Base-by-base conservation (phyloP, 2,329 filamentous ascomycete species). In the Apiospora rasikravindrae region DNA sequence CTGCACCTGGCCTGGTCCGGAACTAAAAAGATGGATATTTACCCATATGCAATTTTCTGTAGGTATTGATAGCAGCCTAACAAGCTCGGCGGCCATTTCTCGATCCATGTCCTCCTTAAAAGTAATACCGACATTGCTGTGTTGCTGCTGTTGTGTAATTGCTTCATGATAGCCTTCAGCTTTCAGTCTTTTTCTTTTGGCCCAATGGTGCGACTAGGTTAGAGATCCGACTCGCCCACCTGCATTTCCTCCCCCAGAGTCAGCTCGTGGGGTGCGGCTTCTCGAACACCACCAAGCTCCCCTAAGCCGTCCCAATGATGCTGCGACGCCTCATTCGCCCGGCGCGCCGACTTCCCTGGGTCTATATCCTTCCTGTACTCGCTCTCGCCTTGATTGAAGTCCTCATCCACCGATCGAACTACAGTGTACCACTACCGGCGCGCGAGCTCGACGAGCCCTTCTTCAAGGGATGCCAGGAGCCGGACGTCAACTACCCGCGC, bases 391-490 rank as follows among this genome's bases (percentile, higher is more conserved):
- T 78, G 14, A 70, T 83, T 75, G 82, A 84, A 71, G 77, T 79
- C 70, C 71, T 80, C 67, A 64, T 83, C 6, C 83, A 85, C 74
- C 71, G 77, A 67, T 80, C 79, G 73, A 75, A 75, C 68, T 83
- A 80, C 75, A 72, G 74, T 72, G 79, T 84, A n/a, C 77, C 76
- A 37, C 77, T 76, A 19, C 83, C 83, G 0, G 72, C 76, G n/a
- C 72, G 74, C 70, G 79, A 82, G 70, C 82, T 83, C 75, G 83
- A 85, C 75, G 74, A 78, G 29, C 82, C 83, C 73, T 85, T 84
- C 75, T 79, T 80, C 73, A 81, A 78, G 1, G 77, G 79, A 16
- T 85, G 83, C 74, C 83, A 82, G 70, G 81, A 84, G 73, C 83
- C 83, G 10, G 79, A 81, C 68, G 75, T 80, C 51, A 71, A 73